Conservation (phyloP, 768 basidiomycete species). For the Crassisporium funariophilum region DNA sequence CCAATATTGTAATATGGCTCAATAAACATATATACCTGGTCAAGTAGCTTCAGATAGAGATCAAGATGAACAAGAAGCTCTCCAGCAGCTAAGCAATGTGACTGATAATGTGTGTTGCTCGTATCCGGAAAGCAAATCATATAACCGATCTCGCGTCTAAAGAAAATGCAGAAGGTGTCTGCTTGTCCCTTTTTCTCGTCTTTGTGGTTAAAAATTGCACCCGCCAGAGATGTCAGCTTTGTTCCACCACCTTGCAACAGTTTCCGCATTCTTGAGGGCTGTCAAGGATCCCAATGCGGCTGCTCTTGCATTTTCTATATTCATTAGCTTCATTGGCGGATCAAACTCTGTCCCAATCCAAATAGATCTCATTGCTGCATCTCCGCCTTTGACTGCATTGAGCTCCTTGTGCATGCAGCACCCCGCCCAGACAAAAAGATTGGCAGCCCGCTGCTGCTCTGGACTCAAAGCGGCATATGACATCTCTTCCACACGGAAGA, state of each 20-base stretch:
- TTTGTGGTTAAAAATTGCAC: no score
- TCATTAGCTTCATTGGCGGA: no score
- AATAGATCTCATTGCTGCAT: no score
- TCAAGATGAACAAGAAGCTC: constrained; percentile 22
- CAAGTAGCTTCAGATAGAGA: constrained; percentile 15
- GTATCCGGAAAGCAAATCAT: constrained; percentile 33
- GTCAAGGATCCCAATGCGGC: constrained; percentile 5
- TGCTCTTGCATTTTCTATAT: constrained; percentile 27
- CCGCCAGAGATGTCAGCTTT: constrained; percentile 27
- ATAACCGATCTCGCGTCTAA: constrained; percentile 20
- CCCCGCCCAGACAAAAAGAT: no score
- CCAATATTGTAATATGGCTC: no score
- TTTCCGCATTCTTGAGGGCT: constrained; percentile 18
- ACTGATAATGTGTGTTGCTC: constrained; percentile 33
- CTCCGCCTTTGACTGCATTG: no score
- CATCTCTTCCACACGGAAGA: no score
- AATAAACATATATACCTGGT: no score
- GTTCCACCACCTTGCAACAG: constrained; percentile 27
- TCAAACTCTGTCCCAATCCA: no score
- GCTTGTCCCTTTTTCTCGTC: constrained; percentile 39
- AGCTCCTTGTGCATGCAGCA: no score
- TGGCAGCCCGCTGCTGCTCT: no score
- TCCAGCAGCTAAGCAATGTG: constrained; percentile 24
- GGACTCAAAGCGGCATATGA: no score
- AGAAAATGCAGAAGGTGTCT: constrained; percentile 22